Evolutionary conservation across 306 rosid species (phyloP).

Genomic region (Lathyrus aphaca): DNA sequence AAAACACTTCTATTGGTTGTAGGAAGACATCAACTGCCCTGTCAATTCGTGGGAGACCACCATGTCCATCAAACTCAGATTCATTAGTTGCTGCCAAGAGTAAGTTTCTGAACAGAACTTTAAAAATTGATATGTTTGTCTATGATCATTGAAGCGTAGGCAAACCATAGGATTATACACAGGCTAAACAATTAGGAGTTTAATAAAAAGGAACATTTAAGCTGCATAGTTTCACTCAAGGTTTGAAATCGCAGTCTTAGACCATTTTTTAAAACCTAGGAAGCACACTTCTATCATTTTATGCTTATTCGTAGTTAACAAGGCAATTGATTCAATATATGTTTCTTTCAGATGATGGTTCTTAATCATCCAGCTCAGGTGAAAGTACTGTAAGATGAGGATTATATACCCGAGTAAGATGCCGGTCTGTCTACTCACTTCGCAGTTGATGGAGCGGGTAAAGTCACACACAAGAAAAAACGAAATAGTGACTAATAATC

Average conservation of each 20-base stretch:
- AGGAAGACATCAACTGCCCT: constrained; percentile 13
- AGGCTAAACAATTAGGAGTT: constrained; percentile 14
- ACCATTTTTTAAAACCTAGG: neutral
- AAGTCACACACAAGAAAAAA: neutral
- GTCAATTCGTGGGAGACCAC: neutral
- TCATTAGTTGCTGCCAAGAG: constrained; percentile 9
- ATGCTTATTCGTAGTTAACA: neutral
- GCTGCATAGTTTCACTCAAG: neutral
- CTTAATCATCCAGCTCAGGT: neutral
- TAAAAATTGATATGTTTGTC: neutral
- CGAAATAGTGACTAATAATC: neutral
- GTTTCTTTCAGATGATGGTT: constrained; percentile 30
- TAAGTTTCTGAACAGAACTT: constrained; percentile 33
- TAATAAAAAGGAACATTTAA: neutral
- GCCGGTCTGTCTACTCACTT: neutral
- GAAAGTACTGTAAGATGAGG: neutral
- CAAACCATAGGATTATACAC: neutral
- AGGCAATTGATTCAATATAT: constrained; percentile 13
- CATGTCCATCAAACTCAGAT: neutral
- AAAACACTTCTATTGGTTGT: neutral
- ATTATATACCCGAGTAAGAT: neutral
- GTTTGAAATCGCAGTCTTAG: neutral
- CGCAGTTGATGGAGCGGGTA: neutral
- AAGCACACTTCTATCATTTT: neutral
- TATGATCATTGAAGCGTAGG: neutral